Conservation (phyloP, 2,329 filamentous ascomycete species). For the Capronia americana region DNA sequence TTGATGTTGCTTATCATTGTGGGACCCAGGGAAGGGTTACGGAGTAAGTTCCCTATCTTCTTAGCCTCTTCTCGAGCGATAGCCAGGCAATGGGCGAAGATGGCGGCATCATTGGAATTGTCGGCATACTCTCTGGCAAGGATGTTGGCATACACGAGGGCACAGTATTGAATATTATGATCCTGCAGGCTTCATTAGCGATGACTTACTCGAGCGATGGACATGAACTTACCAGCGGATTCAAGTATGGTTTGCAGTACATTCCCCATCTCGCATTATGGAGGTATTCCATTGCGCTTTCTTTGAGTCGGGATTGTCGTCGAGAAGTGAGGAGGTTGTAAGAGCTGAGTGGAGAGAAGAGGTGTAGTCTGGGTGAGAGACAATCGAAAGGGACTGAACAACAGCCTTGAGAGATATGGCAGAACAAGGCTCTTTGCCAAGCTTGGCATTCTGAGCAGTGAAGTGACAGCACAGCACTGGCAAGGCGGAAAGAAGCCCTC, state of each 20-base stretch:
- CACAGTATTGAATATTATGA: background rate
- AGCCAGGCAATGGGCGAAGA: background rate
- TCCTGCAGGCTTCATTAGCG: background rate
- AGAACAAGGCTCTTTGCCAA: background rate
- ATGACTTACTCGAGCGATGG: background rate
- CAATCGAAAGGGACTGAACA: background rate
- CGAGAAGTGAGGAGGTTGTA: background rate
- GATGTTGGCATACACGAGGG: background rate
- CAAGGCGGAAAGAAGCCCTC: background rate
- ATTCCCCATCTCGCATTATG: background rate
- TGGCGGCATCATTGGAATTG: background rate
- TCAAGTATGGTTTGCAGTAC: background rate
- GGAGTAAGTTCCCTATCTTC: background rate
- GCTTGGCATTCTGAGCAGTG: background rate
- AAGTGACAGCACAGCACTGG: background rate
- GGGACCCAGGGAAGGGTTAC: background rate
- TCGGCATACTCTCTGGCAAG: background rate
- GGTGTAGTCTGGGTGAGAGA: background rate
- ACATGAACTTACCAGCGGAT: background rate
- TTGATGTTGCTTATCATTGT: background rate
- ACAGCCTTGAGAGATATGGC: background rate
- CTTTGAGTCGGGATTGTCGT: background rate
- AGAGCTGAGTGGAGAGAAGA: background rate
- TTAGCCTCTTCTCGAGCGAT: background rate
- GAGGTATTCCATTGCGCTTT: background rate